These are phyloP conservation scores for Phylloporus sp. DNA, from an alignment of 768 basidiomycete species.

Conservation along the genomic window DNA sequence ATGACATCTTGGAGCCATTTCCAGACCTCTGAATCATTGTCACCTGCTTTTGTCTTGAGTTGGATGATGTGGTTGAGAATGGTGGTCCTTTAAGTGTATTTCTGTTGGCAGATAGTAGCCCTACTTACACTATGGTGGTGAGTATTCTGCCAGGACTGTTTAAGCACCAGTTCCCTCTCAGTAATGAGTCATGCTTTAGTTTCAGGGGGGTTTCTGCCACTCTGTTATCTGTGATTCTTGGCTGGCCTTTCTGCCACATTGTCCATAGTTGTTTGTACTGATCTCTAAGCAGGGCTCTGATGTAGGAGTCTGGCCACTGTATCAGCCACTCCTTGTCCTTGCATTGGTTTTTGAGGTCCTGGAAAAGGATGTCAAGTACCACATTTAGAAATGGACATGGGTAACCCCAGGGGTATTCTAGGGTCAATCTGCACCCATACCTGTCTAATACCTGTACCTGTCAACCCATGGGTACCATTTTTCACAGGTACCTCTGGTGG, in stretches of 20 bases:
- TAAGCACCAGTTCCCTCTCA: not conserved
- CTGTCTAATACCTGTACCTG: no score
- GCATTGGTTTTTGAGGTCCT: not conserved
- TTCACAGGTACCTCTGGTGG: no score
- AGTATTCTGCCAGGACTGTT: not conserved
- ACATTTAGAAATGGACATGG: no score
- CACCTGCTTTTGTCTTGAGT: not conserved
- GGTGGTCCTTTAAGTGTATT: not conserved
- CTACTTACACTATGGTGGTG: not conserved
- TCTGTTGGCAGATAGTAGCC: not conserved
- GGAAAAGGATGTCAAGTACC: not conserved
- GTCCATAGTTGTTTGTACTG: not conserved
- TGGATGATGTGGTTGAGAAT: not conserved
- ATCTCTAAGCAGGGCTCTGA: not conserved
- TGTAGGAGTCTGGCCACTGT: not conserved
- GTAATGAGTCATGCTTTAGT: not conserved
- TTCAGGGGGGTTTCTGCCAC: not conserved
- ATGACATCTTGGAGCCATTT: conserved; percentile 4
- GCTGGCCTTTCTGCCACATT: not conserved
- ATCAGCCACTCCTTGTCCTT: not conserved
- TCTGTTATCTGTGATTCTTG: not conserved
- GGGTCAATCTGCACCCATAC: no score
- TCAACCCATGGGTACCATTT: no score
- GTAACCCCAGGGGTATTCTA: no score
- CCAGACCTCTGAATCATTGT: not conserved